These are phyloP conservation scores for Paraphaeosphaeria minitans DNA, from an alignment of 2,329 filamentous ascomycete genomes.

Conservation along the genomic window DNA sequence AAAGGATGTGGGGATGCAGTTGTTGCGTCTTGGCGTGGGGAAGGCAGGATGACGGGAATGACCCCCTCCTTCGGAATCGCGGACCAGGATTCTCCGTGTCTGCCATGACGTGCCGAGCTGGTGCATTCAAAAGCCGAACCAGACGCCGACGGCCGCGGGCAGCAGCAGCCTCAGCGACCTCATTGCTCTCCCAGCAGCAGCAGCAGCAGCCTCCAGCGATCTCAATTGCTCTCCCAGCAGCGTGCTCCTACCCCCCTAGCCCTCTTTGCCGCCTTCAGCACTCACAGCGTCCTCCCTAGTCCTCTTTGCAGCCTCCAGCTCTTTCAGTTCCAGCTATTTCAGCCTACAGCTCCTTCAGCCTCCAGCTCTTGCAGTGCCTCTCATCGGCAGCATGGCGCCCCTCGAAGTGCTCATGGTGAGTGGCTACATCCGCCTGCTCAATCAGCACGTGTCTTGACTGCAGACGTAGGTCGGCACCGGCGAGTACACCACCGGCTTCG, in stretches of 20 bases:
- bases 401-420: slow-evolving; percentile 56
- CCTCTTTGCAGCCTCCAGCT: too few relatives aligned
- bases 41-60: slow-evolving; percentile 20
- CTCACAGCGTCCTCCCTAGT: background rate
- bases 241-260: background rate
- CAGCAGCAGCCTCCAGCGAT: too few relatives aligned
- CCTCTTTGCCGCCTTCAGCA: too few relatives aligned
- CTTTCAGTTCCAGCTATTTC: too few relatives aligned
- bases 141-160: slow-evolving; percentile 15
- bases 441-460: slow-evolving; percentile 11
- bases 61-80: slow-evolving; percentile 34
- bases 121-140: slow-evolving; percentile 28
- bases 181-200: background rate
- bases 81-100: slow-evolving; percentile 35
- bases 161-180: background rate
- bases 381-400: slow-evolving; percentile 51
- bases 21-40: slow-evolving; percentile 40
- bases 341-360: too few relatives aligned
- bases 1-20: slow-evolving; percentile 34
- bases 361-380: too few relatives aligned
- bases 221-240: too few relatives aligned
- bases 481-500: slow-evolving; percentile 96
- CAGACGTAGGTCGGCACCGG: slow-evolving; percentile 76
- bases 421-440: slow-evolving; percentile 16
- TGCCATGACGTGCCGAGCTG: slow-evolving; percentile 2